These are phyloP conservation scores for Diutina siamensis DNA, from an alignment of 1,139 yeast genomes.

Conservation along the genomic window DNA sequence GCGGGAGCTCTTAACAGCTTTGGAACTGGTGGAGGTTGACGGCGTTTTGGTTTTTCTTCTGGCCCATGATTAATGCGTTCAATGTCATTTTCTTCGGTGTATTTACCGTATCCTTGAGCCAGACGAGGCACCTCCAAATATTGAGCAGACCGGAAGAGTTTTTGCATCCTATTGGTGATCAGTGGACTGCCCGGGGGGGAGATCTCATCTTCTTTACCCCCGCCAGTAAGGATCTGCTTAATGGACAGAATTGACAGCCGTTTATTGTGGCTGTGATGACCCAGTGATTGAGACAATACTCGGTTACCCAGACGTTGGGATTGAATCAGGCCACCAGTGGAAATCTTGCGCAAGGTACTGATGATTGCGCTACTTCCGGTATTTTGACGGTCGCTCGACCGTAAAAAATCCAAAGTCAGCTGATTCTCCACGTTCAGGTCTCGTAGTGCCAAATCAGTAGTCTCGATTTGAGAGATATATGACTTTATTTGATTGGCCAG, in stretches of 20 bases:
- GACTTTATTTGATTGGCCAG: slow-evolving; percentile 19
- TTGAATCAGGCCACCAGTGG: slow-evolving; percentile 24
- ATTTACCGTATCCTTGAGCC: slow-evolving; percentile 69
- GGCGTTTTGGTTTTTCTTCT: slow-evolving; percentile 6
- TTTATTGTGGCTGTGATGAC: slow-evolving; percentile 14
- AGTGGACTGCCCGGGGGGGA: slow-evolving; percentile 22
- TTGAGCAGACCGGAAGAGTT: slow-evolving; percentile 37
- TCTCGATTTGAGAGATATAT: slow-evolving; percentile 24
- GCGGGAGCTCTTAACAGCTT: background rate
- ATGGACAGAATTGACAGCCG: slow-evolving; percentile 31
- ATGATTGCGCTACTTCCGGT: slow-evolving; percentile 36
- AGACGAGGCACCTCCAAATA: slow-evolving; percentile 40
- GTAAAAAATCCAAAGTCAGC: slow-evolving; percentile 42
- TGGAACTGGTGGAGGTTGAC: slow-evolving; percentile 4
- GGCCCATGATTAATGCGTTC: slow-evolving; percentile 22
- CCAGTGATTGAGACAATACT: background rate
- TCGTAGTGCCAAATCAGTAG: slow-evolving; percentile 13
- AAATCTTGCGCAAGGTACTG: slow-evolving; percentile 25
- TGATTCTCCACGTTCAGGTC: slow-evolving; percentile 13
- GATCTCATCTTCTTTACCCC: slow-evolving; percentile 8
- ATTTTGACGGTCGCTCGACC: slow-evolving; percentile 31
- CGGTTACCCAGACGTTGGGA: slow-evolving; percentile 11
- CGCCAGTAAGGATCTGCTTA: slow-evolving; percentile 34
- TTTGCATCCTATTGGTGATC: slow-evolving; percentile 60
- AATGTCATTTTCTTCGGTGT: slow-evolving; percentile 36